phyloP scores from a whole-genome alignment of 441 rosid species.

The Macaranga tanarius region DNA sequence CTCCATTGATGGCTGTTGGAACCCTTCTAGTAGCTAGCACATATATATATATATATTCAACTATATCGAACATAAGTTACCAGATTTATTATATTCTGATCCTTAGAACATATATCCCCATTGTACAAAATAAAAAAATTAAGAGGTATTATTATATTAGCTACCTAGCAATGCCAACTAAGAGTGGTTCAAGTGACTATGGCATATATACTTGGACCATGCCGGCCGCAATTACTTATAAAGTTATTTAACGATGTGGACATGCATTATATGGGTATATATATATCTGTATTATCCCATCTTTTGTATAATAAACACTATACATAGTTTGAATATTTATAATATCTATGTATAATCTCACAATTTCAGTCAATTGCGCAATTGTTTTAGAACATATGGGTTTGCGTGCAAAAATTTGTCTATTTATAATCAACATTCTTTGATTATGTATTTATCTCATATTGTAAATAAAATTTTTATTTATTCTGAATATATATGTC shows the following conservation, averaged over 20 bases:
- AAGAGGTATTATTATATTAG: slow-evolving; percentile 11
- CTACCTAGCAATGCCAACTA: slow-evolving; percentile 27
- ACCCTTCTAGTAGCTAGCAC: not conserved
- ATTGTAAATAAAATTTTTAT: no score
- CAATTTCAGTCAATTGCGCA: no score
- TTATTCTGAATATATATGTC: no score
- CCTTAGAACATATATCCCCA: slow-evolving; percentile 11
- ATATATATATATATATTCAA: slow-evolving; percentile 21
- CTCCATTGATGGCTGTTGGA: not conserved
- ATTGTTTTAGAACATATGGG: no score
- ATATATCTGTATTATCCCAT: no score
- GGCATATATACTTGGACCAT: slow-evolving; percentile 28
- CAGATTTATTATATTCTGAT: not conserved
- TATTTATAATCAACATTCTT: no score
- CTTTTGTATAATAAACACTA: no score
- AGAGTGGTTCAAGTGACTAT: slow-evolving; percentile 36
- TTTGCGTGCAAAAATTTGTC: no score
- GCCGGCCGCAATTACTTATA: slow-evolving; percentile 10
- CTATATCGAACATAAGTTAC: not conserved
- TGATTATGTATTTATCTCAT: no score
- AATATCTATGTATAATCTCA: no score
- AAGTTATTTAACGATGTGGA: not conserved
- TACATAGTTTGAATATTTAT: no score
- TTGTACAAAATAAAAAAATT: not conserved
- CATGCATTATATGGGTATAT: not conserved